Conservation (phyloP, 2,329 filamentous ascomycete genomes). For the Cytospora piceae region DNA sequence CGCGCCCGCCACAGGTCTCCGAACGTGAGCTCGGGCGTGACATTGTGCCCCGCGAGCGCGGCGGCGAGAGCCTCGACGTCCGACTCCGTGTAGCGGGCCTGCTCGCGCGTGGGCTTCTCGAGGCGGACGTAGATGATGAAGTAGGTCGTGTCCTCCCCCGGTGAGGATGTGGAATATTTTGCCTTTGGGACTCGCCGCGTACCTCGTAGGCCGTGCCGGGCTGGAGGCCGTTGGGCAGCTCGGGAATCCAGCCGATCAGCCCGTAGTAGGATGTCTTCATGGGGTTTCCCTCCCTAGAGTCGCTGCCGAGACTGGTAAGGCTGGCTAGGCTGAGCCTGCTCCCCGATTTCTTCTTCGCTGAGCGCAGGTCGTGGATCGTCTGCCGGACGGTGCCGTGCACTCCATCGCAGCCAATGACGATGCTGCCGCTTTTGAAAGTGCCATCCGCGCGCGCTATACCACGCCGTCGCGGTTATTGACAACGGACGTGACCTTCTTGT, state of each 20-base stretch:
- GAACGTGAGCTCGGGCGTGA: constrained; percentile 25
- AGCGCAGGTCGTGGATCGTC: constrained; percentile 19
- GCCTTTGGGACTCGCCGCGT: background rate
- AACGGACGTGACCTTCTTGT: constrained; percentile 30
- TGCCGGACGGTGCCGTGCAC: constrained; percentile 31
- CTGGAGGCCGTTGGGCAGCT: constrained; percentile 6
- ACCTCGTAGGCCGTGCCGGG: constrained; percentile 15
- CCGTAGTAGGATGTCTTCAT: constrained; percentile 28
- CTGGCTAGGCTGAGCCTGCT: background rate
- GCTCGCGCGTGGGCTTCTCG: constrained; percentile 15
- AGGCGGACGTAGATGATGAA: constrained; percentile 28
- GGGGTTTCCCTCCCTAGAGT: background rate
- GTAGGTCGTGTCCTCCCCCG: constrained; percentile 2
- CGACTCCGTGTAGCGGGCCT: constrained; percentile 8
- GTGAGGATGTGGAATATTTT: constrained; percentile 10
- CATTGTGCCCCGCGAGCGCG: constrained; percentile 21
- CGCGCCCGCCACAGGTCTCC: constrained; percentile 17
- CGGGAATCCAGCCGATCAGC: constrained; percentile 20
- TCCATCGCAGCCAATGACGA: constrained; percentile 34
- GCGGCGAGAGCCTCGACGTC: constrained; percentile 25
- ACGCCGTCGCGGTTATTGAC: constrained; percentile 24
- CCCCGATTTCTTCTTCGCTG: background rate
- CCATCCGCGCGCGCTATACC: constrained; percentile 31
- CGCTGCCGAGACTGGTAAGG: background rate
- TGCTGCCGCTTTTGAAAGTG: constrained; percentile 26